Conservation (phyloP, 208 protist genomes). For the Wallacemonas sp. region DNA sequence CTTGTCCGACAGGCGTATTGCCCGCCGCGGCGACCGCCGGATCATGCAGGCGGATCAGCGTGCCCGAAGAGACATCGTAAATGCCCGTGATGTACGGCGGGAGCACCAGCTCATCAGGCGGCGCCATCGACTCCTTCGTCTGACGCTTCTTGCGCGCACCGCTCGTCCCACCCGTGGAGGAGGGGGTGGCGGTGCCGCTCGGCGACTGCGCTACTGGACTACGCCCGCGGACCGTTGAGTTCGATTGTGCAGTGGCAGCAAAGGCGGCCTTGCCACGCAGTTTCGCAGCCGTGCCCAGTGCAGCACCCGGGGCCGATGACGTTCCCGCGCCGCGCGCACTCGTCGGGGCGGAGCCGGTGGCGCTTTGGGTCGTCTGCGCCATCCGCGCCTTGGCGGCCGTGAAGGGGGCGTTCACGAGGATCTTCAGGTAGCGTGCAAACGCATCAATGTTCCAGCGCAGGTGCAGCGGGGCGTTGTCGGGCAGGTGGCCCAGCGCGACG, state of each 20-base stretch:
- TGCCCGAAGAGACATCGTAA: constrained; percentile 77
- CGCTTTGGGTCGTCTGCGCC: not conserved
- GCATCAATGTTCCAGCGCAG: constrained; percentile 89
- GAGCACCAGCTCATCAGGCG: constrained; percentile 43
- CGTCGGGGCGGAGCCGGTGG: constrained; percentile 10
- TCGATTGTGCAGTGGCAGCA: too few relatives aligned
- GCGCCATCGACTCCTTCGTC: constrained; percentile 10
- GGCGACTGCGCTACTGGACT: not conserved
- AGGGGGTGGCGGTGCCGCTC: not conserved
- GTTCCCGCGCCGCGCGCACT: not conserved
- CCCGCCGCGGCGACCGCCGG: not conserved
- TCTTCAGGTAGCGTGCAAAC: constrained; percentile 88
- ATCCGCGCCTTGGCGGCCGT: constrained; percentile 14
- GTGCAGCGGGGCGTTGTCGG: constrained; percentile 65
- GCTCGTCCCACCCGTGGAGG: not conserved
- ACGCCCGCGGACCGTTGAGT: too few relatives aligned
- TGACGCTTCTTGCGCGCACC: constrained; percentile 2
- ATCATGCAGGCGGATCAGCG: constrained; percentile 56
- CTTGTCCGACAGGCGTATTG: too few relatives aligned
- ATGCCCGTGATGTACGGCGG: constrained; percentile 83
- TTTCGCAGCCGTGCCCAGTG: too few relatives aligned
- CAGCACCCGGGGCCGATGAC: too few relatives aligned
- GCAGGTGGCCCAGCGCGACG: constrained; percentile 60
- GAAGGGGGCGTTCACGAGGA: constrained; percentile 80
- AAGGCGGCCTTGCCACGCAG: too few relatives aligned